These are phyloP conservation scores for Ceriops zippeliana DNA, from an alignment of 345 rosid genomes.

Conservation along the genomic window DNA sequence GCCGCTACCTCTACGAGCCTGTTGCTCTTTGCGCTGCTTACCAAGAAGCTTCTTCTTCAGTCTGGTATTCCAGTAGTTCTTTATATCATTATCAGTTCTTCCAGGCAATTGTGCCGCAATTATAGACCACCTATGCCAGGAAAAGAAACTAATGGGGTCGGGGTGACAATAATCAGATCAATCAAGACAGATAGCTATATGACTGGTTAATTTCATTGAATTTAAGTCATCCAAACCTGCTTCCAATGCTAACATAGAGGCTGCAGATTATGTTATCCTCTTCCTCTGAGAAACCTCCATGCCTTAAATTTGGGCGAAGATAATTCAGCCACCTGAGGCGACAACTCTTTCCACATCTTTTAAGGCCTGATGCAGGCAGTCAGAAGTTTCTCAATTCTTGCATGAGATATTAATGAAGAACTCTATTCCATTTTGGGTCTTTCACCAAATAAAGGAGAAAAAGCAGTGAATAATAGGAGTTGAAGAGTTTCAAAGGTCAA, in stretches of 20 bases:
- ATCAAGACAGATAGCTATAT: neutral
- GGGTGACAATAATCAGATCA: neutral
- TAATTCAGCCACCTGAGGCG: slow-evolving; percentile 34
- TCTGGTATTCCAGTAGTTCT: slow-evolving; percentile 36
- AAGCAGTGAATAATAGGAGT: neutral
- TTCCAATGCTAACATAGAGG: slow-evolving; percentile 34
- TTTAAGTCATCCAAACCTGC: slow-evolving; percentile 19
- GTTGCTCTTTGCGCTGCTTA: slow-evolving; percentile 27
- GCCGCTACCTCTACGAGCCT: slow-evolving; percentile 27
- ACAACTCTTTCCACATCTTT: slow-evolving; percentile 37
- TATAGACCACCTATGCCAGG: slow-evolving; percentile 26
- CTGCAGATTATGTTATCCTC: slow-evolving; percentile 35
- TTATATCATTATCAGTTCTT: slow-evolving; percentile 33
- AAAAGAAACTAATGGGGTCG: neutral
- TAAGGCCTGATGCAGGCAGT: slow-evolving; percentile 20
- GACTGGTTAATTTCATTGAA: neutral
- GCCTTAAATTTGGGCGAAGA: slow-evolving; percentile 34
- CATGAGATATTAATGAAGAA: neutral
- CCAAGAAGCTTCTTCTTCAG: slow-evolving; percentile 34
- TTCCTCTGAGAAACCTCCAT: slow-evolving; percentile 36
- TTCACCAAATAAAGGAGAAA: neutral
- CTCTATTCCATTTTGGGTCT: too few species aligned
- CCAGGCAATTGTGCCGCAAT: slow-evolving; percentile 34
- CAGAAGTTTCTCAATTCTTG: neutral
- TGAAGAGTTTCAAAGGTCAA: neutral